Conservation (phyloP, 148 eudicot genomes). For the Vaccinium macrocarpon region DNA sequence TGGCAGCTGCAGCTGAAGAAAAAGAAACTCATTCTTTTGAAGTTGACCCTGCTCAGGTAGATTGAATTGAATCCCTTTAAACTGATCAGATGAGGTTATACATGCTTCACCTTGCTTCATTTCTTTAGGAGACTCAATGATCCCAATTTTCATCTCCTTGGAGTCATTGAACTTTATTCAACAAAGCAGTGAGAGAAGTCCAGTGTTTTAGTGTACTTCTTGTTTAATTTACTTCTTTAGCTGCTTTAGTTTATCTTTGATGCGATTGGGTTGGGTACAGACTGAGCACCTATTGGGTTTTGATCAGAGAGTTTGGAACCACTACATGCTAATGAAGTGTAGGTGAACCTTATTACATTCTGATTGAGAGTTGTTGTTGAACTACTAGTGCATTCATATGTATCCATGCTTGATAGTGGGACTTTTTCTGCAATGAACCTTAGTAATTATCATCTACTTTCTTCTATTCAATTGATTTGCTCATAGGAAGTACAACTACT, state of each 20-base stretch:
- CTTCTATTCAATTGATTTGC: neutral
- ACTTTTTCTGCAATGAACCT: neutral
- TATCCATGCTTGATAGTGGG: neutral
- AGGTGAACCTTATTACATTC: neutral
- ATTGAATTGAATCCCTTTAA: neutral
- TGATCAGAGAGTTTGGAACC: neutral
- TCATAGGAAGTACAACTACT: neutral
- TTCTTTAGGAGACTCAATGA: neutral
- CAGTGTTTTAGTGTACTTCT: neutral
- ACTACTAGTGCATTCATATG: neutral
- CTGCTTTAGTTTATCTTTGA: neutral
- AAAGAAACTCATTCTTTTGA: constrained; percentile 95
- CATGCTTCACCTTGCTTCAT: neutral
- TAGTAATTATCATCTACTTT: neutral
- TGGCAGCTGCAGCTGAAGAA: constrained; percentile 96
- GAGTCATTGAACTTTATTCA: neutral
- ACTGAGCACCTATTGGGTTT: neutral
- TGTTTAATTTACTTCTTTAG: neutral
- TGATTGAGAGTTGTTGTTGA: neutral
- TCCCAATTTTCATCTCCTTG: too few species aligned
- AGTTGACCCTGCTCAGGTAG: constrained; percentile 87
- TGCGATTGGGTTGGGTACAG: neutral
- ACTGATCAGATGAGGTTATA: neutral
- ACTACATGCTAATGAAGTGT: neutral
- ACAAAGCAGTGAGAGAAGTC: neutral